Percentiles rank a stretch among this genome's conserved stretches.
Evolutionary conservation across 75 land plant species (phyloP).

Genomic region (Pseudotsuga menziesii): DNA sequence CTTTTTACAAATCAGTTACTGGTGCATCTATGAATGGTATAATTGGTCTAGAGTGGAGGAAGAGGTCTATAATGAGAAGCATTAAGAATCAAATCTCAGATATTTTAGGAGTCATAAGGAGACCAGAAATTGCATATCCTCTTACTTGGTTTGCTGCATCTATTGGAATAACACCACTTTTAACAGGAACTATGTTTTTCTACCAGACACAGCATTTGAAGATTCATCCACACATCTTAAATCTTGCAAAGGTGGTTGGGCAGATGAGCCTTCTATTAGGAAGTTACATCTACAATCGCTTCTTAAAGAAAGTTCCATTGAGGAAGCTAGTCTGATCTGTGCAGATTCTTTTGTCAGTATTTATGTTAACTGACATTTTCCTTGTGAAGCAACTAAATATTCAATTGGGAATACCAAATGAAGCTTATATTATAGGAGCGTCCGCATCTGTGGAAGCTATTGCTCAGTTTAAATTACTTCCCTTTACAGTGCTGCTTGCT

Average conservation of each 20-base stretch:
- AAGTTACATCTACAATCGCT: conserved; percentile 52
- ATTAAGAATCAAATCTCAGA: conserved; percentile 25
- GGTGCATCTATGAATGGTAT: background rate
- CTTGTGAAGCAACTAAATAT: conserved; percentile 63
- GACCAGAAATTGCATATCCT: conserved; percentile 45
- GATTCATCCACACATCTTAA: conserved; percentile 60
- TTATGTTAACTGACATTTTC: conserved; percentile 64
- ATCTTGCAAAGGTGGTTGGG: conserved; percentile 66
- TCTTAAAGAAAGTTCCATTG: conserved; percentile 51
- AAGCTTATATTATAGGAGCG: conserved; percentile 56
- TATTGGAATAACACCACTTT: conserved; percentile 50
- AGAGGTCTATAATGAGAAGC: conserved; percentile 18
- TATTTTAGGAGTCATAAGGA: conserved; percentile 28
- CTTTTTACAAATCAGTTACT: too few relatives aligned
- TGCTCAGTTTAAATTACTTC: conserved; percentile 73
- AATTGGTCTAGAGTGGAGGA: background rate
- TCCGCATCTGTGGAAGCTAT: conserved; percentile 86
- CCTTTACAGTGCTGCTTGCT: conserved; percentile 70
- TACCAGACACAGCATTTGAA: conserved; percentile 66
- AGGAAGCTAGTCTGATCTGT: conserved; percentile 40
- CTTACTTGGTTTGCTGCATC: conserved; percentile 68
- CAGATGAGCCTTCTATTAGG: conserved; percentile 57
- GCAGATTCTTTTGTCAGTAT: conserved; percentile 52
- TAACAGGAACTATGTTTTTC: conserved; percentile 70
- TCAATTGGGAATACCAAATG: conserved; percentile 67